Evolutionary conservation across 441 rosid species (phyloP).

Genomic region (Biscutella auriculata): DNA sequence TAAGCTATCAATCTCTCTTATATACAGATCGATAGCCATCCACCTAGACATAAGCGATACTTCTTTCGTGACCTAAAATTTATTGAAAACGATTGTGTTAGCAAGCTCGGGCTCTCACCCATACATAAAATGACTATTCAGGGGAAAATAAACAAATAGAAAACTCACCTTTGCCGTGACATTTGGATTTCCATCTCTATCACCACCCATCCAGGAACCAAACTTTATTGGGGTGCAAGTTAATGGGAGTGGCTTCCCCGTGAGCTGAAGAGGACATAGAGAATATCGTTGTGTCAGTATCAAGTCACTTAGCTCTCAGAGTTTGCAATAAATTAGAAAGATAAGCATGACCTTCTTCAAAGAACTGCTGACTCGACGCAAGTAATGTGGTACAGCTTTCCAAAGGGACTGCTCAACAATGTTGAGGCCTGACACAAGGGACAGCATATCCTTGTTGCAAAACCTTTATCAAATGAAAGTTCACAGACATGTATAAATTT

Average conservation of each 20-base stretch:
- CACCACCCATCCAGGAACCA: constrained; percentile 99
- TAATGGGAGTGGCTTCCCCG: constrained; percentile 81
- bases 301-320: background rate
- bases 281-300: constrained; percentile 1
- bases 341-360: constrained; percentile 58
- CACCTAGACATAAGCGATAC: constrained; percentile 92
- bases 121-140: background rate
- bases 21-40: constrained; percentile 92
- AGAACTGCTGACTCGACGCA: constrained; percentile 92
- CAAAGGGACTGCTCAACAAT: constrained; percentile 95
- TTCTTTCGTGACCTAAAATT: constrained; percentile 73
- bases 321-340: constrained; percentile 6
- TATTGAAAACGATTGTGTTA: background rate
- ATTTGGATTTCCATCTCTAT: constrained; percentile 96
- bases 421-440: constrained; percentile 52
- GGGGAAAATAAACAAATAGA: background rate
- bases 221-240: constrained; percentile 89
- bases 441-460: background rate
- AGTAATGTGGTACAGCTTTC: constrained; percentile 90
- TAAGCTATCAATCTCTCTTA: constrained; percentile 81
- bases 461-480: background rate
- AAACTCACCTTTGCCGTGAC: constrained; percentile 77
- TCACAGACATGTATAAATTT: background rate
- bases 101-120: background rate
- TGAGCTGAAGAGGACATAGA: constrained; percentile 35